phyloP scores from a whole-genome alignment of 805 yeast genomes.

The Babjeviella inositovora region DNA sequence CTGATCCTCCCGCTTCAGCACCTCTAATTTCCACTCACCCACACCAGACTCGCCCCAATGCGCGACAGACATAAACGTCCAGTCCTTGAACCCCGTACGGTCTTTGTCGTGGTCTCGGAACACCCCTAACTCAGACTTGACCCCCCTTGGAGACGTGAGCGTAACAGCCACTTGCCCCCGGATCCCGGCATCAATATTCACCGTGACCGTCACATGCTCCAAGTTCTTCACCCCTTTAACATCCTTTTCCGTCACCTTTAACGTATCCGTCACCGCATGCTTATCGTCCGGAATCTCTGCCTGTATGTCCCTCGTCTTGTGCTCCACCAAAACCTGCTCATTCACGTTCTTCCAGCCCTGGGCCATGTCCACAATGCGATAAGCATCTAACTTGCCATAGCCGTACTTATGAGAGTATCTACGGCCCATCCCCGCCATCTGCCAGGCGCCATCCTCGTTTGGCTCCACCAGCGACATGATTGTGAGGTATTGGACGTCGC shows the following conservation, averaged over 20 bases:
- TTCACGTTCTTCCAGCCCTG: slow-evolving; percentile 69
- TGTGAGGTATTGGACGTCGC: slow-evolving; percentile 82
- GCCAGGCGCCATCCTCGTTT: slow-evolving; percentile 64
- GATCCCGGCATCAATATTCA: slow-evolving; percentile 43
- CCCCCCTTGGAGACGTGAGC: slow-evolving; percentile 63
- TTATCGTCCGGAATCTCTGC: slow-evolving; percentile 6
- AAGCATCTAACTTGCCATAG: slow-evolving; percentile 84
- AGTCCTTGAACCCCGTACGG: slow-evolving; percentile 44
- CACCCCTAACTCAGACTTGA: slow-evolving; percentile 58
- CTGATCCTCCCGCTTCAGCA: slow-evolving; percentile 23
- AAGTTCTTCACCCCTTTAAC: slow-evolving; percentile 39
- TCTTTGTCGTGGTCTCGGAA: slow-evolving; percentile 44
- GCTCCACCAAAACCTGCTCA: slow-evolving; percentile 65
- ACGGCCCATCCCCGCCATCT: slow-evolving; percentile 47
- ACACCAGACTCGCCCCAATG: slow-evolving; percentile 84
- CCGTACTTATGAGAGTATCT: slow-evolving; percentile 79
- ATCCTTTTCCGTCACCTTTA: slow-evolving; percentile 28
- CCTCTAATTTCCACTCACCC: slow-evolving; percentile 75
- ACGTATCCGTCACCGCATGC: slow-evolving; percentile 13
- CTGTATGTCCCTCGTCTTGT: no score
- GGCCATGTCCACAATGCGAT: slow-evolving; percentile 55
- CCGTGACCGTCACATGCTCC: slow-evolving; percentile 78
- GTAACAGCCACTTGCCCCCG: slow-evolving; percentile 61
- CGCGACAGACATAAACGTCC: slow-evolving; percentile 97
- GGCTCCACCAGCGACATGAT: slow-evolving; percentile 58